Conservation (phyloP, 371 early-diverging fungal species). For the Mucor sp. region DNA sequence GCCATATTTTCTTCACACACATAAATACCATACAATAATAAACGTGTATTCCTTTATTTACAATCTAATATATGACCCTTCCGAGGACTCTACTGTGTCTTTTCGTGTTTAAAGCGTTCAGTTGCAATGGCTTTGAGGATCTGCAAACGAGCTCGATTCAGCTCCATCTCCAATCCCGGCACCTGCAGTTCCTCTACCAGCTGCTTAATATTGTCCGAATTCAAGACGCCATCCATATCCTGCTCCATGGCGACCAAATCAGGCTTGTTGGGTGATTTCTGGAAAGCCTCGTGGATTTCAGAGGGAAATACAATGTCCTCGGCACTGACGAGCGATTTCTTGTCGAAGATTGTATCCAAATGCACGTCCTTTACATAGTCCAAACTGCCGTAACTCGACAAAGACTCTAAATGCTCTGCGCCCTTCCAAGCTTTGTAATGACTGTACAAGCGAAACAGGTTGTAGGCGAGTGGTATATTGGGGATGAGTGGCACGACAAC, state of each 20-base stretch:
- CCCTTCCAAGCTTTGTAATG: slow-evolving; percentile 79
- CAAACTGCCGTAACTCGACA: slow-evolving; percentile 23
- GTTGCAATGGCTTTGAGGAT: slow-evolving; percentile 36
- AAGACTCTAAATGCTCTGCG: slow-evolving; percentile 54
- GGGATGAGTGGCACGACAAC: slow-evolving; percentile 78
- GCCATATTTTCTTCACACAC: too few species aligned
- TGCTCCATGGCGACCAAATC: slow-evolving; percentile 25
- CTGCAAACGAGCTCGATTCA: slow-evolving; percentile 45
- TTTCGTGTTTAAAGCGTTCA: slow-evolving; percentile 10
- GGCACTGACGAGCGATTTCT: background rate
- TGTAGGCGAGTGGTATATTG: slow-evolving; percentile 83
- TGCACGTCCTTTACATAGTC: background rate
- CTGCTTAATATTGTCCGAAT: slow-evolving; percentile 19
- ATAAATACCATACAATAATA: background rate
- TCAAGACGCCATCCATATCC: slow-evolving; percentile 37
- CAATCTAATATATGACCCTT: background rate
- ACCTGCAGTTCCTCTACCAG: slow-evolving; percentile 30
- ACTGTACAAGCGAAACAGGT: slow-evolving; percentile 79
- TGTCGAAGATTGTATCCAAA: background rate
- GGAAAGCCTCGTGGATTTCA: slow-evolving; percentile 20
- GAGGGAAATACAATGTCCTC: slow-evolving; percentile 43
- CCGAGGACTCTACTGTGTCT: background rate
- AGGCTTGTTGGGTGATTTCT: slow-evolving; percentile 20
- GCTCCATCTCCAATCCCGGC: slow-evolving; percentile 43
- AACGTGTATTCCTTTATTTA: background rate